Conservation (phyloP, 176 grass and related monocot species). For the Tillandsia fasciculata region DNA sequence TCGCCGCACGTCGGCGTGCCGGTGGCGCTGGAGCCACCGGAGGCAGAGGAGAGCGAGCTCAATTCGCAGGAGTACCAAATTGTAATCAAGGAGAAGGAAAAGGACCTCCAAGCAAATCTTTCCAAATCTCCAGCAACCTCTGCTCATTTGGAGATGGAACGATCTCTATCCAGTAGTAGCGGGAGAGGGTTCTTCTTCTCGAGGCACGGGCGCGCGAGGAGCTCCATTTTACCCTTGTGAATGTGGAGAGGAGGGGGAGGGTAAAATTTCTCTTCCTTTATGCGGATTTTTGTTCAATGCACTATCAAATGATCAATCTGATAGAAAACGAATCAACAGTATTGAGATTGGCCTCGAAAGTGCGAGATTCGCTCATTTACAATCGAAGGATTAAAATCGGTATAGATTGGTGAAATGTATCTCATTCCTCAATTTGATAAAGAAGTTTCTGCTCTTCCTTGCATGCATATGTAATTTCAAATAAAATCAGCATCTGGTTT, state of each 20-base stretch:
- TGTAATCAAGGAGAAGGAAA: conserved; percentile 14
- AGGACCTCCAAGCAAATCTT: conserved; percentile 1
- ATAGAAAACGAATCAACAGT: neutral
- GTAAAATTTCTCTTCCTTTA: neutral
- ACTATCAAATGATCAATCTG: no score
- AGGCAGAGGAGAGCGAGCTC: conserved; percentile 7
- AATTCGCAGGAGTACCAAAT: conserved; percentile 30
- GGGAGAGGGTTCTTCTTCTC: conserved; percentile 47
- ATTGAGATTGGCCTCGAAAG: neutral
- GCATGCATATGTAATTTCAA: no score
- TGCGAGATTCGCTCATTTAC: neutral
- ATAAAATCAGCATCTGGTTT: no score
- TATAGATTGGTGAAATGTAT: neutral
- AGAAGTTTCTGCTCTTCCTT: neutral
- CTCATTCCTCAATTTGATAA: neutral
- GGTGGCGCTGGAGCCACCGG: neutral
- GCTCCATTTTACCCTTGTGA: conserved; percentile 49
- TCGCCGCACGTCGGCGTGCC: neutral
- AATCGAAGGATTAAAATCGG: no score
- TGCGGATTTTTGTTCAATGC: neutral
- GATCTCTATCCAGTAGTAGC: conserved; percentile 11
- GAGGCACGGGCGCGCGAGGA: conserved; percentile 49
- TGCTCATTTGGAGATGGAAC: conserved; percentile 17
- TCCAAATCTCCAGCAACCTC: conserved; percentile 14
- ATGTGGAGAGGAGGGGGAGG: neutral